Percentiles rank a stretch among this genome's conserved stretches.
Conservation (phyloP, 306 rosid genomes). For the Abrus precatorius region DNA sequence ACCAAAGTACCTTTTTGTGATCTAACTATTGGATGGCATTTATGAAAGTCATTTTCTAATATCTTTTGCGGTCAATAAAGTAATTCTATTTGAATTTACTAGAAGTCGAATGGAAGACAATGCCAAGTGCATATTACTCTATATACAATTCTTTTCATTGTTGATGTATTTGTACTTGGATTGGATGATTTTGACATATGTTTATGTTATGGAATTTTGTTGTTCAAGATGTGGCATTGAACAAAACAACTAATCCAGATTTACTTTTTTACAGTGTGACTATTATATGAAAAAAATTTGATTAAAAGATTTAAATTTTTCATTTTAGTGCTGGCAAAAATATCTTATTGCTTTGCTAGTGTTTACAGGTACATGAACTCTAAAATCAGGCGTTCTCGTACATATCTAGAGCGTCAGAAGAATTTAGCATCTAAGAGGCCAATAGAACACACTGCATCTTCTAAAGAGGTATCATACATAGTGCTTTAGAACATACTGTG, state of each 20-base stretch:
- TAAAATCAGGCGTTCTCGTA: slow-evolving; percentile 68
- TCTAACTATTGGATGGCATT: neutral
- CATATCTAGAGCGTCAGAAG: slow-evolving; percentile 56
- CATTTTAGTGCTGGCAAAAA: neutral
- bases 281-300: slow-evolving; percentile 1
- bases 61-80: neutral
- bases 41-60: neutral
- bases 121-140: neutral
- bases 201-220: neutral
- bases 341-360: slow-evolving; percentile 9
- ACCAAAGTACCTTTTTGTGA: slow-evolving; percentile 6
- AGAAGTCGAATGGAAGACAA: slow-evolving; percentile 31
- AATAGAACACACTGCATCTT: slow-evolving; percentile 51
- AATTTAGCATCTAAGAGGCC: slow-evolving; percentile 48
- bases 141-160: neutral
- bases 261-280: slow-evolving; percentile 1
- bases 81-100: slow-evolving; percentile 12
- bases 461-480: slow-evolving; percentile 56
- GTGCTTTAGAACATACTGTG: slow-evolving; percentile 26
- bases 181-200: slow-evolving; percentile 16
- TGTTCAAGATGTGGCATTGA: slow-evolving; percentile 20
- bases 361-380: slow-evolving; percentile 64
- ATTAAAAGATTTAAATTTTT: slow-evolving; percentile 1
- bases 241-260: neutral
- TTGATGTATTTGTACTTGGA: slow-evolving; percentile 19